Evolutionary conservation across 345 rosid species (phyloP), one percentile per base, ranked within the genome.

Genomic region (Anastatica hierochuntica): DNA sequence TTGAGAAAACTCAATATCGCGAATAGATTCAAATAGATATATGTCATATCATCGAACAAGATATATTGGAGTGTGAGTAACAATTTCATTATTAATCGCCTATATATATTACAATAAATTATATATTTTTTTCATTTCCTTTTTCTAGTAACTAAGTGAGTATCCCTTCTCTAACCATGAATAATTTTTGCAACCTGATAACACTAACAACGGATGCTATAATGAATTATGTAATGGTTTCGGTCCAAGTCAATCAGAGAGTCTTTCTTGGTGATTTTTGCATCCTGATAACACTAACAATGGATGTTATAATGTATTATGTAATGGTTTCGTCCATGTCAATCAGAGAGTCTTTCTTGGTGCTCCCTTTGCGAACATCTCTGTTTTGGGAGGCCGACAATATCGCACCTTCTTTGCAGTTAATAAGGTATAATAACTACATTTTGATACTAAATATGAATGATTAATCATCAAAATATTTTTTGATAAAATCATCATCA

Each of bases 271-370:
- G n/a, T n/a, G n/a, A n/a, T n/a, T n/a, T n/a, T n/a, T n/a, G n/a
- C n/a, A n/a, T n/a, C n/a, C n/a, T n/a, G n/a, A n/a, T n/a, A n/a
- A n/a, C n/a, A n/a, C n/a, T n/a, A n/a, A n/a, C n/a, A n/a, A n/a
- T n/a, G n/a, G n/a, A n/a, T n/a, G n/a, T n/a, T n/a, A 27, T n/a
- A 55, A 55, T 41, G 1, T n/a, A 17, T 0, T 1, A 4, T 55
- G 60, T 29, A 40, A 16, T 12, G 60, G 49, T 10, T 55, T 55
- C 26, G 30, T 57, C 34, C 62, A 44, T 33, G 1, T 57, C 11
- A 7, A 57, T 15, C 0, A 3, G 30, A 57, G 9, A 57, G 1
- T 10, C 9, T 57, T 7, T 23, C 62, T 35, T 31, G 62, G 62
- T 20, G 14, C 43, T 1, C 43, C 19, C 4, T 57, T 44, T 34